Evolutionary conservation across 768 basidiomycete species (phyloP), one percentile per base, ranked within the genome.

Genomic region (Leccinum variicolor): DNA sequence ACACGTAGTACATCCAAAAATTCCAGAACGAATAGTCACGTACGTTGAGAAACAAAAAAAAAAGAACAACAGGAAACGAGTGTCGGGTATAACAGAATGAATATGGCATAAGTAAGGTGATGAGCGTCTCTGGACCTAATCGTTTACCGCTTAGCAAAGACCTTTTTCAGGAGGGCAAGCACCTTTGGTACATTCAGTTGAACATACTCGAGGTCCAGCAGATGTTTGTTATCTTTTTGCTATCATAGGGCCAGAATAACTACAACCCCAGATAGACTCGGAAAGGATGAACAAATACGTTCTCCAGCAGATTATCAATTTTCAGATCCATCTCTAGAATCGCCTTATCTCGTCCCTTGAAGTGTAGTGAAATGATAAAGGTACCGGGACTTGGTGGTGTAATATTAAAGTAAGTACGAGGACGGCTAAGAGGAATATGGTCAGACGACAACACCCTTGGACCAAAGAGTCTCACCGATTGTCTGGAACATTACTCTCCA

Each of bases 281-380:
- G 23, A 23, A 39, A 36, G 28, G 41, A 50, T 8, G 21, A 21
- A 29, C 6, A 62, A 83, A 26, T 61, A 94, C 94, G 88, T 98
- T 98, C 75, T 98, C 96, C 69, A 98, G 75, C 61, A 98, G 75
- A 75, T 98, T 96, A 73, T 98, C 96, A 65, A 98, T 97, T 78
- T 98, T 98, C 54, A 98, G 83, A 76, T 97, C 94, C 97, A 98
- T 98, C 81, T 99, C 97, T 36, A 98, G 83, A 65, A 99, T 98
- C n/a, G 97, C 96, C 77, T 98, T 98, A 69, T 99, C 97, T 19
- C 97, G 85, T 46, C 97, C 97, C 74, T 97, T 98, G 78, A 98
- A 99, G 74, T 98, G 96, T 53, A 99, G 79, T 4, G 96, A 97
- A 62, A 99, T 99, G 72, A 99, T 95, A 74, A 98, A 99, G 9